phyloP scores from a whole-genome alignment of 768 basidiomycete genomes.

The Zangia roseola region DNA sequence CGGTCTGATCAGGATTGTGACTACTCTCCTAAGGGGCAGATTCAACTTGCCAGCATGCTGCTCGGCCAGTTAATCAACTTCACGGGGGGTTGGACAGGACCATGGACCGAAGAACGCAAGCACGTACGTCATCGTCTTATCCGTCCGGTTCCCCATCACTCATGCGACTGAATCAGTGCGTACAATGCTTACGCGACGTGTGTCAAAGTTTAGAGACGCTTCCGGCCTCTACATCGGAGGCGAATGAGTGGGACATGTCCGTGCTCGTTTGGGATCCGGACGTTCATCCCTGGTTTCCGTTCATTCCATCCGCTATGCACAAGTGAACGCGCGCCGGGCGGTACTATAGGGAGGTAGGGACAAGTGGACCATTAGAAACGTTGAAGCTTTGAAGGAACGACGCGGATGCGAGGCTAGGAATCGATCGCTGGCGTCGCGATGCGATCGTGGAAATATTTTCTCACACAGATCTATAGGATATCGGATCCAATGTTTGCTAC shows the following conservation, averaged over 20 bases:
- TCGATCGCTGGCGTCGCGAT: no score
- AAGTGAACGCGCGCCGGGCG: no score
- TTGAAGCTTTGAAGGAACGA: no score
- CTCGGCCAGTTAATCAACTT: constrained; percentile 30
- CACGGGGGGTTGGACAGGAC: constrained; percentile 42
- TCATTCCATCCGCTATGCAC: constrained; percentile 10
- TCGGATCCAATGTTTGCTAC: no score
- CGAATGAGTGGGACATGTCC: constrained; percentile 39
- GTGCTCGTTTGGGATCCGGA: constrained; percentile 47
- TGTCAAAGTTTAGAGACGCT: constrained; percentile 39
- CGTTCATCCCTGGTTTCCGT: constrained; percentile 55
- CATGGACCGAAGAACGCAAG: constrained; percentile 48
- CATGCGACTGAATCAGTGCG: constrained; percentile 36
- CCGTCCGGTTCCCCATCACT: not conserved
- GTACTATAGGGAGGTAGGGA: no score
- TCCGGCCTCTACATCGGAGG: constrained; percentile 34
- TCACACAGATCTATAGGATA: no score
- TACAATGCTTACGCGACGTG: constrained; percentile 35
- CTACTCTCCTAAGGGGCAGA: constrained; percentile 39
- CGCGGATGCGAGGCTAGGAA: no score
- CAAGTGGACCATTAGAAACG: no score
- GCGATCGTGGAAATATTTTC: no score
- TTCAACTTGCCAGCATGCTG: constrained; percentile 46
- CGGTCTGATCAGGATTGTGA: constrained; percentile 33
- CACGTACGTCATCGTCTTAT: constrained; percentile 31